phyloP scores from a whole-genome alignment of 768 basidiomycete species.

The Kondoa malvinella region DNA sequence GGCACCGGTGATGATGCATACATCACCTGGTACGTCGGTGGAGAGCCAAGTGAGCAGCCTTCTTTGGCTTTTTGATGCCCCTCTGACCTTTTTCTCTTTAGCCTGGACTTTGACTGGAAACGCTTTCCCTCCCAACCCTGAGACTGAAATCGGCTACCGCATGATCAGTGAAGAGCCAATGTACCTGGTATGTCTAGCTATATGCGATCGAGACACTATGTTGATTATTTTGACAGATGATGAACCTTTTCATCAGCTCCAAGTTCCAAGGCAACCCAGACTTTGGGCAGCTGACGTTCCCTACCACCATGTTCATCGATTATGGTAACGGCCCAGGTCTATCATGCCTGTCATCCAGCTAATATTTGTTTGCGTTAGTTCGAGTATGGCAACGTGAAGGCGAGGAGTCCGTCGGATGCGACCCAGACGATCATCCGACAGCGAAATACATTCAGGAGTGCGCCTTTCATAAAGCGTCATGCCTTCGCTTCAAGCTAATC shows the following conservation, averaged over 20 bases:
- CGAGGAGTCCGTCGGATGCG: constrained; percentile 44
- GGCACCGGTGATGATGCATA: constrained; percentile 44
- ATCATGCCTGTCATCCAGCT: no score
- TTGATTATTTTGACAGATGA: constrained; percentile 7
- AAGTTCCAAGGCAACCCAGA: constrained; percentile 53
- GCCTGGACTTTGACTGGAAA: constrained; percentile 55
- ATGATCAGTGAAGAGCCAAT: constrained; percentile 79
- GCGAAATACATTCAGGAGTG: constrained; percentile 43
- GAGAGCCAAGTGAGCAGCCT: constrained; percentile 32
- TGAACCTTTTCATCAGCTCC: constrained; percentile 51
- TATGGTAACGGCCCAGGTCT: not conserved
- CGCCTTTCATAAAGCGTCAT: no score
- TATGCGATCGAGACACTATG: constrained; percentile 7
- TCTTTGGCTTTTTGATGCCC: not conserved
- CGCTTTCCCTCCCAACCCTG: constrained; percentile 50
- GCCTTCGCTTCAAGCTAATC: no score
- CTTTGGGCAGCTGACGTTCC: constrained; percentile 55
- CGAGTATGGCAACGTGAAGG: not conserved
- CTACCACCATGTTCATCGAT: constrained; percentile 28
- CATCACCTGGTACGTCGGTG: constrained; percentile 65
- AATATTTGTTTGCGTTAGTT: not conserved
- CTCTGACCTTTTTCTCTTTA: not conserved
- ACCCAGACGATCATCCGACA: constrained; percentile 64
- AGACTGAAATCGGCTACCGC: constrained; percentile 45
- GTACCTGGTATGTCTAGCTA: constrained; percentile 33